Base-by-base conservation (phyloP, 768 basidiomycete genomes). In the Mycena leptocephala region DNA sequence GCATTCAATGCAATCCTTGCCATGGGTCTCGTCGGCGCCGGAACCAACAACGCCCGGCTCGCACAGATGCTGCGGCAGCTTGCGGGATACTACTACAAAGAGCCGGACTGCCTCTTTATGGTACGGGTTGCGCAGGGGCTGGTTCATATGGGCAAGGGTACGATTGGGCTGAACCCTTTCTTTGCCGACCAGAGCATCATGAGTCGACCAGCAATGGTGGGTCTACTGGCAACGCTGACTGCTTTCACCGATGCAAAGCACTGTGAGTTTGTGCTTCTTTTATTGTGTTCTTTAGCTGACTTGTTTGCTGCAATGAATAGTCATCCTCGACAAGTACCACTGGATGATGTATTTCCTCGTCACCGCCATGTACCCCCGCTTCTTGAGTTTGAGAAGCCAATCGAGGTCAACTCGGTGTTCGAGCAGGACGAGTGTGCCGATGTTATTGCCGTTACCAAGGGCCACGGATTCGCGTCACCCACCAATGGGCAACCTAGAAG, bases 91-190 rank as follows among this genome's bases (percentile, higher is more conserved):
- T 99, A 99, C 85, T 91, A 95, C 86, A 99, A 98, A 84, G 98
- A 99, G 85, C 93, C 97, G 0, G 97, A 99, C 81, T 98, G 96
- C 82, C 85, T 99, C 80, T 99, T 99, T 85, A 95, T 96, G 90
- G 97, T 99, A 24, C 93, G 98, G 69, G 93, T 99, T 73, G 96
- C 98, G 3, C 95, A 99, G 85, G 98, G 98, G 24, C 86, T 99
- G 80, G 95, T 99, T n/a, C 97, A 99, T 84, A 97, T 99, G 97
- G 98, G 98, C 84, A 99, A 99, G 86, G 98, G 98, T 41, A 99
- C 97, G 18, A 96, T 99, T 82, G 95, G 96, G 14, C 88, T 99
- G 79, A 99, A 98, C 84, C 98, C 98, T 4, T 99, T 98, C 93
- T 99, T 95, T 91, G 91, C 91, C 39, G 98, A 99, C 84, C 92